Base-by-base conservation (phyloP, 164 flowering plant genomes). In the Tetracentron sinense region DNA sequence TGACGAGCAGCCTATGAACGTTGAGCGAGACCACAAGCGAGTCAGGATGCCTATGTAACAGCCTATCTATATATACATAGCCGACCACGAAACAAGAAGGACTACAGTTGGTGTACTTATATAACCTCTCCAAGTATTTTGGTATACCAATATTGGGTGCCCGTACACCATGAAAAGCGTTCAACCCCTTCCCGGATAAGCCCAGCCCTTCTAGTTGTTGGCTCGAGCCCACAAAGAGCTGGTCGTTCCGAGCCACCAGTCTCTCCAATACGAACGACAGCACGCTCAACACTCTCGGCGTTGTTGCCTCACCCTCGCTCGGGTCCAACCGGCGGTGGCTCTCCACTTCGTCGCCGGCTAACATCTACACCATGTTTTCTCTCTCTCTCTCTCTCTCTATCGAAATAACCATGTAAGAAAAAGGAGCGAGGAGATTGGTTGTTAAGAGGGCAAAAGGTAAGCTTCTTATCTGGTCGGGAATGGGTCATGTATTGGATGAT, bases 31-130 rank as follows among this genome's bases (percentile, higher is more conserved):
- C 50, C 22, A 94, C 81, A 15, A 85, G 90, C 1, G 87, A 86
- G 44, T 78, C 81, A 4, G 98, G 98, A 61, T 89, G 80, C 29
- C 56, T 79, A 56, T 94, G 97, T 19, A 78, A 42, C 74, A 94
- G 59, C 67, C 97, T 73, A 66, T 94, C 97, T 0, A 94, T 84
- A 57, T 87, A 94, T n/a, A 91, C 86, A 66, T 69, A 94, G 0
- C 86, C 97, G 35, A 90, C 90, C 68, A 90, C 97, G 50, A 90
- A 86, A 68, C 97, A 90, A 6, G 97, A 82, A 0, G 98, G 97
- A 60, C 95, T 86, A 58, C 97, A 90, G 20, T 71, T 71, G 0
- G 92, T 83, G 80, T 86, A 94, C 81, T 86, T 89, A 75, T 79
- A 89, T 11, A 94, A 75, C 74, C 98, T 83, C 78, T 94, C 95